A percentile compares a stretch with the other conserved stretches of the same genome.
These are phyloP conservation scores for Zoysia japonica DNA, from an alignment of 176 grass and related monocot genomes.

Conservation along the genomic window DNA sequence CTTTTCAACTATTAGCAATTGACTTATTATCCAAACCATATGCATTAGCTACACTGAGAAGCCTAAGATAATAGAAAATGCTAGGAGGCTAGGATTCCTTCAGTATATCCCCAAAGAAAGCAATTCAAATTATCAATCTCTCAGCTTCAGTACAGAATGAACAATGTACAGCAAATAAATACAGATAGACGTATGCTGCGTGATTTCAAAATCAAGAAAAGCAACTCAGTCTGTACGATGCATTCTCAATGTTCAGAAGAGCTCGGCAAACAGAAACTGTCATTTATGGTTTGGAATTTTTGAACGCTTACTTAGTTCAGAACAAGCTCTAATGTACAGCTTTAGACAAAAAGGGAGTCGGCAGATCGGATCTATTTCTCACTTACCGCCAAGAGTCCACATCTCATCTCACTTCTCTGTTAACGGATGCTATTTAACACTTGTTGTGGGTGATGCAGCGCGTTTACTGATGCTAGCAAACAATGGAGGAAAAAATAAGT, in stretches of 20 bases:
- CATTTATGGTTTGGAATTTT: background rate
- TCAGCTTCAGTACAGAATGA: constrained; percentile 25
- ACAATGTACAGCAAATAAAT: constrained; percentile 6
- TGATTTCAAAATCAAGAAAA: constrained; percentile 14
- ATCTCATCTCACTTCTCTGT: background rate
- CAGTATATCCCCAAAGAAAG: background rate
- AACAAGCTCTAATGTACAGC: background rate
- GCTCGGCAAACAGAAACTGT: background rate
- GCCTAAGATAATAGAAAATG: background rate
- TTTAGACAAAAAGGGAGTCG: background rate
- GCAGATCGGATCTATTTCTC: constrained; percentile 35
- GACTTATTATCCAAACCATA: background rate
- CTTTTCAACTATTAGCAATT: background rate
- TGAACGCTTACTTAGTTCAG: background rate
- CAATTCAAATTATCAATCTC: background rate
- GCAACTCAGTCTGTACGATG: background rate
- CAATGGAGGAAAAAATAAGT: background rate
- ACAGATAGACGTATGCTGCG: background rate
- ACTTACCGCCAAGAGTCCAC: background rate
- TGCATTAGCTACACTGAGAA: background rate
- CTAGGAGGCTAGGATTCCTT: constrained; percentile 2
- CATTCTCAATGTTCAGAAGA: constrained; percentile 2
- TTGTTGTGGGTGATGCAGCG: constrained; percentile 7
- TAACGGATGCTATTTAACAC: background rate
- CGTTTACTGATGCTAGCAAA: constrained; percentile 8